These are phyloP conservation scores for Dioscorea alata DNA, from an alignment of 106 monocot species.

Conservation along the genomic window DNA sequence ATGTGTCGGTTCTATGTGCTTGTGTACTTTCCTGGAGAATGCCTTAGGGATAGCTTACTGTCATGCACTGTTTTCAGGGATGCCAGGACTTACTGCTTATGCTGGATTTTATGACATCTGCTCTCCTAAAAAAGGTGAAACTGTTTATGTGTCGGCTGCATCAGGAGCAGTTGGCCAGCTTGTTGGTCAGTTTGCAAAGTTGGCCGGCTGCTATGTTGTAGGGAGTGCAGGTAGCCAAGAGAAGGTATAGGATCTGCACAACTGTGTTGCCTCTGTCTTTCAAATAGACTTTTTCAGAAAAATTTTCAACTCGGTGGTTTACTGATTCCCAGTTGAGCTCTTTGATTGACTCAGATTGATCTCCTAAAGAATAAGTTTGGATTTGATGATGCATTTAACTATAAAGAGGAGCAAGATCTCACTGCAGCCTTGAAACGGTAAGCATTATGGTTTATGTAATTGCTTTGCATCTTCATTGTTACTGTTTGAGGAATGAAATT, in stretches of 20 bases:
- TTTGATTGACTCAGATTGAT: constrained; percentile 14
- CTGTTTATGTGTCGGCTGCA: constrained; percentile 57
- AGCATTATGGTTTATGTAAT: not conserved
- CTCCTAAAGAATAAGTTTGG: constrained; percentile 16
- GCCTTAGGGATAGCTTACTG: too few species aligned
- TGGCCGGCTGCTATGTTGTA: constrained; percentile 56
- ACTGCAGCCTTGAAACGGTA: constrained; percentile 16
- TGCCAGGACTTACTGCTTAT: constrained; percentile 69
- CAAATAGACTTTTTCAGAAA: too few species aligned
- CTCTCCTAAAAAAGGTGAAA: constrained; percentile 57
- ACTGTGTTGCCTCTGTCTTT: too few species aligned
- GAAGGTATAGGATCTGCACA: constrained; percentile 21
- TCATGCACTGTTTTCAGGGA: constrained; percentile 25
- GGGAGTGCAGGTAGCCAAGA: constrained; percentile 56
- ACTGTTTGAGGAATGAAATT: not conserved
- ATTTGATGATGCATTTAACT: constrained; percentile 22
- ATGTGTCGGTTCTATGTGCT: too few species aligned
- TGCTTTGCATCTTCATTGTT: not conserved
- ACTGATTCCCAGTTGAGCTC: not conserved
- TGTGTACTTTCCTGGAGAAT: not conserved
- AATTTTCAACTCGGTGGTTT: too few species aligned
- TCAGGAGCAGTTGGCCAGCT: constrained; percentile 64
- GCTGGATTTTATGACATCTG: constrained; percentile 55
- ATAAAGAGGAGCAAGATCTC: constrained; percentile 19
- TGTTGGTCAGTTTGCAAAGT: constrained; percentile 65